A percentile compares a stretch with the other conserved stretches of the same genome.
phyloP scores from a whole-genome alignment of 352 stramenopile species.

The Phytopythium montanum region DNA sequence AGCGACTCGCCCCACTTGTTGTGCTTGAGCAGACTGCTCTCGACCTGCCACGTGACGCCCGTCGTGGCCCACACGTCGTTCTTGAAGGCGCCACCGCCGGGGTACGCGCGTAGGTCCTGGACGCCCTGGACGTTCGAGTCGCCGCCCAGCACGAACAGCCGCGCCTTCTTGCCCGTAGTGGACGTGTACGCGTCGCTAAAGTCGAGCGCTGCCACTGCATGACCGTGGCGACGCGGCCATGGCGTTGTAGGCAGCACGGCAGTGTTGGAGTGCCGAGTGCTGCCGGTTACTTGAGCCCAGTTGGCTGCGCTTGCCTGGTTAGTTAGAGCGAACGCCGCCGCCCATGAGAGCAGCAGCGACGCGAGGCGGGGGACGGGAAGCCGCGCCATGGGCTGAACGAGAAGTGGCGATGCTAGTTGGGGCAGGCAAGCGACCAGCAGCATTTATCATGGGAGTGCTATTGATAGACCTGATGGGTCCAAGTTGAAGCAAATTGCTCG shows the following conservation, averaged over 20 bases:
- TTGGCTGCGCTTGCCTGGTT: constrained; percentile 24
- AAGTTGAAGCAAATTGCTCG: neutral
- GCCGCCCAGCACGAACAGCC: constrained; percentile 67
- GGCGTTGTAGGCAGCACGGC: constrained; percentile 45
- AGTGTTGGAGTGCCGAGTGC: constrained; percentile 46
- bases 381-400: neutral
- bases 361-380: neutral
- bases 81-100: constrained; percentile 48
- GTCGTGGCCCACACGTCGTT: constrained; percentile 81
- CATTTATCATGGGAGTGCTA: neutral
- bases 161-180: constrained; percentile 40
- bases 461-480: neutral
- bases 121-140: constrained; percentile 65
- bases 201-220: constrained; percentile 55
- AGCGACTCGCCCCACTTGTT: constrained; percentile 69
- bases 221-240: constrained; percentile 62
- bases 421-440: neutral
- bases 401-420: neutral
- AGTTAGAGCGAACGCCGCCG: neutral
- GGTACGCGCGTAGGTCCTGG: constrained; percentile 70
- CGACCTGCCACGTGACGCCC: constrained; percentile 44
- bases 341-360: neutral
- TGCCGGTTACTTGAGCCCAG: constrained; percentile 70
- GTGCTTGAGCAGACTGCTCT: constrained; percentile 55
- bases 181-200: constrained; percentile 44